These are phyloP conservation scores for Candida berthetii DNA, from an alignment of 805 yeast species.

Conservation along the genomic window DNA sequence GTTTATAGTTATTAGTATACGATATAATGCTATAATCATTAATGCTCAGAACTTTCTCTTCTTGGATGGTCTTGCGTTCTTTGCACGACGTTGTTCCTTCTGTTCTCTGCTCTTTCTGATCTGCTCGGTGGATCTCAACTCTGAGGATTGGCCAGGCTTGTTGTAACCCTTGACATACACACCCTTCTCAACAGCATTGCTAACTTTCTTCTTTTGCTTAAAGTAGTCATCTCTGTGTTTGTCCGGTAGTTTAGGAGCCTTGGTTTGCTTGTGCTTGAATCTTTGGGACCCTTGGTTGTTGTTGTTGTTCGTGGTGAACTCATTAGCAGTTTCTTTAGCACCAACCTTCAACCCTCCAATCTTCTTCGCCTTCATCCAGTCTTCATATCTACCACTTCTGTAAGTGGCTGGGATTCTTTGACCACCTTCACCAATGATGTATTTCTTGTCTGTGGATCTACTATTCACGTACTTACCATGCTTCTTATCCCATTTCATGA, in stretches of 20 bases:
- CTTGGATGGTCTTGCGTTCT: conserved; percentile 75
- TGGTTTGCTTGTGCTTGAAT: conserved; percentile 66
- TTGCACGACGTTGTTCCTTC: conserved; percentile 69
- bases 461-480: conserved; percentile 84
- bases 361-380: conserved; percentile 77
- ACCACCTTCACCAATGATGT: conserved; percentile 92
- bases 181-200: conserved; percentile 75
- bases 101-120: conserved; percentile 71
- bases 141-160: conserved; percentile 32
- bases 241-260: conserved; percentile 90
- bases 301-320: conserved; percentile 14
- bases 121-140: conserved; percentile 62
- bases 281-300: conserved; percentile 28
- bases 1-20: no score
- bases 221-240: conserved; percentile 82
- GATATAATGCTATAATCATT: no score
- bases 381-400: conserved; percentile 86
- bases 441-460: conserved; percentile 75
- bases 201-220: conserved; percentile 75
- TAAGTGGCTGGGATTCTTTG: conserved; percentile 87
- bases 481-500: conserved; percentile 89
- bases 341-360: conserved; percentile 49
- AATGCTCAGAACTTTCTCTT: conserved; percentile 25
- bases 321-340: conserved; percentile 36
- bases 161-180: conserved; percentile 56